Evolutionary conservation across 192 early-diverging fungal species (phyloP).

Genomic region (Gigaspora rosea): DNA sequence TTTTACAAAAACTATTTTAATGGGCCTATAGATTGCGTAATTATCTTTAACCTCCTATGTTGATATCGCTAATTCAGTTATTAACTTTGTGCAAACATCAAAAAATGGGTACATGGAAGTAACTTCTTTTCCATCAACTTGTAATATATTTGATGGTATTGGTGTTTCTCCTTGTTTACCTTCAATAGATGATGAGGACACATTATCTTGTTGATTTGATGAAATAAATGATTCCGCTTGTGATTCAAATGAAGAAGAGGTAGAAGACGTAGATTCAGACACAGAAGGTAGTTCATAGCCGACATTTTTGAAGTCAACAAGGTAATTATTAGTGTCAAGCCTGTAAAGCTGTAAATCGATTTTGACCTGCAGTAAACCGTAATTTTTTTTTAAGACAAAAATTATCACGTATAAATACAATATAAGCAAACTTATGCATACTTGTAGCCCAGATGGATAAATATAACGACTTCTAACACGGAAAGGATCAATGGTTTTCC

Average conservation of each 20-base stretch:
- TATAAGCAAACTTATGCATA: background rate
- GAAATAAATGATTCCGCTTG: conserved; percentile 11
- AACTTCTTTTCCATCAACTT: conserved; percentile 47
- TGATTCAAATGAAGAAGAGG: conserved; percentile 2
- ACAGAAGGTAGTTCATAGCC: conserved; percentile 43
- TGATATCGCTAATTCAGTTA: conserved; percentile 91
- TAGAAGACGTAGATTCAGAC: conserved; percentile 41
- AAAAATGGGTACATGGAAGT: conserved; percentile 87
- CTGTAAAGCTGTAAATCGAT: conserved; percentile 95
- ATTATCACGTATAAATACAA: background rate
- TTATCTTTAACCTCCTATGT: background rate
- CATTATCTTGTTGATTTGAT: conserved; percentile 32
- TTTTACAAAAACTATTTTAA: too few species aligned
- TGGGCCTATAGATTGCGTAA: too few species aligned
- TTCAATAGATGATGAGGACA: conserved; percentile 34
- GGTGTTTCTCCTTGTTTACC: conserved; percentile 40
- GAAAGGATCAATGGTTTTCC: conserved; percentile 90
- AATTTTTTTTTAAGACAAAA: too few species aligned
- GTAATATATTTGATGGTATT: conserved; percentile 36
- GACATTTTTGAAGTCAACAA: conserved; percentile 95
- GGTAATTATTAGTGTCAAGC: conserved; percentile 86
- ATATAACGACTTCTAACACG: conserved; percentile 77
- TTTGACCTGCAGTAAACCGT: conserved; percentile 62
- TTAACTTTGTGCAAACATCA: conserved; percentile 91
- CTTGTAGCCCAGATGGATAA: conserved; percentile 38